Percentiles rank a stretch among this genome's conserved stretches.
Evolutionary conservation across 805 yeast genomes (phyloP).

Genomic region (Starmerella scarabaei): DNA sequence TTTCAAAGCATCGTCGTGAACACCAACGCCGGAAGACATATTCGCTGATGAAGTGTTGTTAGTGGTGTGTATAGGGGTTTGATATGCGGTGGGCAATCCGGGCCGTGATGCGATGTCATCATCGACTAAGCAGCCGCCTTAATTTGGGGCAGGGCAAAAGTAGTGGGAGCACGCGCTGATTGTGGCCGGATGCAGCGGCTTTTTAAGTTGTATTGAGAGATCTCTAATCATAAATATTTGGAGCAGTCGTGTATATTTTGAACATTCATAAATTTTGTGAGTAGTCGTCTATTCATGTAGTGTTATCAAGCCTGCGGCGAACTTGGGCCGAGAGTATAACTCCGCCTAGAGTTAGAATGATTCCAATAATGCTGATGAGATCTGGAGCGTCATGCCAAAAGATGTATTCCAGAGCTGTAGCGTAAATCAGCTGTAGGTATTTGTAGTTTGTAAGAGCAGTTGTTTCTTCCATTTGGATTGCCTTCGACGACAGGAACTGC

Average conservation of each 20-base stretch:
- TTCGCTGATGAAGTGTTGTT: not conserved
- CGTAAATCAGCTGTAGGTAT: conserved; percentile 67
- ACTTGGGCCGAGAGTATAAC: conserved; percentile 7
- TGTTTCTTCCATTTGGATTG: conserved; percentile 70
- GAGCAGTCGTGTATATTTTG: not conserved
- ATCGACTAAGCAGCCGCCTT: too few species aligned
- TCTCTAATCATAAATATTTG: too few species aligned
- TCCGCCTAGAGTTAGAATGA: conserved; percentile 42
- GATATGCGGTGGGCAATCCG: too few species aligned
- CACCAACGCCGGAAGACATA: conserved; percentile 48
- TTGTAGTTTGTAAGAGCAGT: conserved; percentile 62
- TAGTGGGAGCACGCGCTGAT: not conserved
- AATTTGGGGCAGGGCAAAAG: too few species aligned
- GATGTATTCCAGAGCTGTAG: conserved; percentile 58
- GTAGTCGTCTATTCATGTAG: too few species aligned
- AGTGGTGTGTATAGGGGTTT: not conserved
- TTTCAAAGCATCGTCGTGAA: conserved; percentile 77
- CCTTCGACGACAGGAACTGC: conserved; percentile 70
- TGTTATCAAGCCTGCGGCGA: too few species aligned
- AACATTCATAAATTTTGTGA: not conserved
- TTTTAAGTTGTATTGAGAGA: not conserved
- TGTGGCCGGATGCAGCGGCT: not conserved
- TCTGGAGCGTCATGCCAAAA: conserved; percentile 68
- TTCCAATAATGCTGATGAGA: conserved; percentile 55
- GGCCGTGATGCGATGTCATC: not conserved